Base-by-base conservation (phyloP, 495 filamentous ascomycete genomes). In the Aspergillus coremiiformis region DNA sequence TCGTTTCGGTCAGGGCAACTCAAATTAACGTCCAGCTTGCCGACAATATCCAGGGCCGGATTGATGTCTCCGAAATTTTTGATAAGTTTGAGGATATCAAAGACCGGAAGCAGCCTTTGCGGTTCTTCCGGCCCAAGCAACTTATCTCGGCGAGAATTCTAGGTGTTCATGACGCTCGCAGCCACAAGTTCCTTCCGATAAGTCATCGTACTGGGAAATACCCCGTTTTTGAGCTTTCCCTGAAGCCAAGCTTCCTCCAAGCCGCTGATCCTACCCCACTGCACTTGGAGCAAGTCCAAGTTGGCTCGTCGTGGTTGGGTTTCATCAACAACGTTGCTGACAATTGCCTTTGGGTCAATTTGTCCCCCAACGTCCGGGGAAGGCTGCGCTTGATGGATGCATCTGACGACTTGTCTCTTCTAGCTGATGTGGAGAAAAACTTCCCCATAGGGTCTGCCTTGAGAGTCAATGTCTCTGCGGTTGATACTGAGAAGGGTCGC, bases 11-110 rank as follows among this genome's bases (percentile, higher is more conserved):
- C 55, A 95, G 93, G 66, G 82, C 82, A 26, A 96, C 90, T 0
- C 93, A 97, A 61, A 70, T 98, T 47, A 96, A 96, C 58, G 89
- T 97, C 17, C 81, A 85, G 52, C 76, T 97, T 50, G 89, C 89
- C 37, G 89, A 95, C 60, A 90, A 90, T 60, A 75, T 96, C 30
- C 88, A 92, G 64, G 93, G 92, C 19, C 86, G 93, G 19, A 83
- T 98, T 42, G 90, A 95, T 61, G 78, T 92, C 0, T 93, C 92
- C 10, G 89, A 96, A 59, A 62, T 90, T 29, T 98, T 90, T 61
- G 87, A 96, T 63, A 75, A 75, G 2, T 95, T 85, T 84, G 86
- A 93, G 26, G 84, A 89, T 27, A 89, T 98, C 62, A 76, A 81
- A 48, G 83, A 95, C 52, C 81, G 80, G 32, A 95, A 91, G 65